These are phyloP conservation scores for Phytophthora cryptogea DNA, from an alignment of 352 stramenopile species.

Conservation along the genomic window DNA sequence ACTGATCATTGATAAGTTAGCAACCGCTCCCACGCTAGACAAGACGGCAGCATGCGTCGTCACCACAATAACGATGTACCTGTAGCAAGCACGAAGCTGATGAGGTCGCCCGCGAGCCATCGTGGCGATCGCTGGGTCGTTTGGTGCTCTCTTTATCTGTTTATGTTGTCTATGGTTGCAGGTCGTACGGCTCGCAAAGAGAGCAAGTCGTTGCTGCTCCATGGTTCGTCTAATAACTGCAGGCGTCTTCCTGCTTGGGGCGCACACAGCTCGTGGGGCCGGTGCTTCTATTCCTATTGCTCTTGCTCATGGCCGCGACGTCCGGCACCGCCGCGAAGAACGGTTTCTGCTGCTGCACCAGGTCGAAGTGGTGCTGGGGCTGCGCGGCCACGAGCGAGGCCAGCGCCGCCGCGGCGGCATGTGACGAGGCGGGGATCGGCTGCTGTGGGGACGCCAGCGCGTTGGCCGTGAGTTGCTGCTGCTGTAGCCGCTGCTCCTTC, in stretches of 20 bases:
- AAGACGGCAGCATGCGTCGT: conserved; percentile 9
- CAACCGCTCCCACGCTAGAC: conserved; percentile 12
- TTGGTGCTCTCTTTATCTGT: conserved; percentile 29
- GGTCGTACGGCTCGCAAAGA: conserved; percentile 1
- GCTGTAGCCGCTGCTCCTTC: conserved; percentile 60
- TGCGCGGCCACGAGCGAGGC: conserved; percentile 44
- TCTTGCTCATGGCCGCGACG: conserved; percentile 12
- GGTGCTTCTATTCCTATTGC: conserved; percentile 39
- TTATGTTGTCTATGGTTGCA: conserved; percentile 29
- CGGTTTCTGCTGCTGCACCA: conserved; percentile 31
- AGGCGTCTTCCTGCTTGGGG: conserved; percentile 40
- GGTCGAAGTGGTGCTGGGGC: conserved; percentile 39
- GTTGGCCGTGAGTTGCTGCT: conserved; percentile 40
- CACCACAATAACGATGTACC: conserved; percentile 29
- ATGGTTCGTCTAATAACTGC: conserved; percentile 43
- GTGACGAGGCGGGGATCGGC: conserved; percentile 31
- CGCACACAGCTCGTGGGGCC: conserved; percentile 27
- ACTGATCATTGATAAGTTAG: neutral
- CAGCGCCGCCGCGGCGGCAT: conserved; percentile 47
- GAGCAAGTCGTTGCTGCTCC: conserved; percentile 4
- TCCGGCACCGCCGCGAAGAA: conserved; percentile 30
- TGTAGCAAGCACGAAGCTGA: conserved; percentile 15
- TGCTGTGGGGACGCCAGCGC: conserved; percentile 27
- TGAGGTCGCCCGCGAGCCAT: conserved; percentile 10
- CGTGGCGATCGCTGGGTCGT: conserved; percentile 15